These are phyloP conservation scores for Arbutus unedo DNA, from an alignment of 148 eudicot species.

Conservation along the genomic window DNA sequence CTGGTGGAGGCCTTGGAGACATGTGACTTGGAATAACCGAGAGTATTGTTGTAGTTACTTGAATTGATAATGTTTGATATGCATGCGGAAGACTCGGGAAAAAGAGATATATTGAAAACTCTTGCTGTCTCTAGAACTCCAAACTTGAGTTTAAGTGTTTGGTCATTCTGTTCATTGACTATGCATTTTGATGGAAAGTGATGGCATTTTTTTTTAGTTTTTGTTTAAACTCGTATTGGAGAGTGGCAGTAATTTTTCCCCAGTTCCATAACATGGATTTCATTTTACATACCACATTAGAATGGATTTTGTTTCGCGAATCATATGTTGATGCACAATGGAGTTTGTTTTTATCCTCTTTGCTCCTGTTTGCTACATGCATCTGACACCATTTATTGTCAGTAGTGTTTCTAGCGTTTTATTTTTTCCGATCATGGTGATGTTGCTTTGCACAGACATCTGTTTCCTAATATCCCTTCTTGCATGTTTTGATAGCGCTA, in stretches of 20 bases:
- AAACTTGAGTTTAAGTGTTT: background rate
- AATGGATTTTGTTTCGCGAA: background rate
- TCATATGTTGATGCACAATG: background rate
- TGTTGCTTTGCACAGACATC: background rate
- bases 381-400: background rate
- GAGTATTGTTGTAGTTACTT: background rate
- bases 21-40: background rate
- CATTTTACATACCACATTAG: background rate
- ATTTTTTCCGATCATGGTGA: background rate
- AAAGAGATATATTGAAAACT: background rate
- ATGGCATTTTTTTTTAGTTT: background rate
- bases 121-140: background rate
- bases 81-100: background rate
- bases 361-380: too few species aligned
- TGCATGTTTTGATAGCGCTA: background rate
- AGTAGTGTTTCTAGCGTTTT: too few species aligned
- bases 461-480: background rate
- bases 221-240: background rate
- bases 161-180: background rate
- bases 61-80: background rate
- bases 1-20: conserved; percentile 6
- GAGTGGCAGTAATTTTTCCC: background rate
- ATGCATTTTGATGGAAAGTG: background rate
- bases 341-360: background rate
- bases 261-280: background rate